Conservation (phyloP, 495 filamentous ascomycete species). For the Hypoxylon intermedium region DNA sequence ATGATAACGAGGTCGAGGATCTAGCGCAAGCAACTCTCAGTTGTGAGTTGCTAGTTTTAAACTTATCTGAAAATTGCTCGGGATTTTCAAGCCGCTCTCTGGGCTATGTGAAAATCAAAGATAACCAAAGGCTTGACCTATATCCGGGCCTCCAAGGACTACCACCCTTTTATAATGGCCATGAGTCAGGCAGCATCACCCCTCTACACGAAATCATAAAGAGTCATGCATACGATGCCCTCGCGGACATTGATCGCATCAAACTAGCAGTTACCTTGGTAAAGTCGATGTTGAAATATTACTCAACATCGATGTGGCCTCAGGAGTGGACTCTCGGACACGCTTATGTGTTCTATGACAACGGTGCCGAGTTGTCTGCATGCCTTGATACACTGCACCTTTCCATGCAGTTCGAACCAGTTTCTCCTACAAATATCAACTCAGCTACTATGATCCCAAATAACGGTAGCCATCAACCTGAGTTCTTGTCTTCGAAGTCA, state of each 20-base stretch:
- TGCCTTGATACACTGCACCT: constrained; percentile 31
- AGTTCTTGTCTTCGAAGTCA: neutral
- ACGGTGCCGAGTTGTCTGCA: constrained; percentile 7
- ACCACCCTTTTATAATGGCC: neutral
- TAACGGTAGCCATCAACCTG: neutral
- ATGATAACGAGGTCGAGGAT: neutral
- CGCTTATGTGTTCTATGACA: constrained; percentile 16
- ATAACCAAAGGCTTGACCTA: neutral
- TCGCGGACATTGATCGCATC: constrained; percentile 1
- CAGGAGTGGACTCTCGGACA: constrained; percentile 22
- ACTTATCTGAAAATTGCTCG: neutral
- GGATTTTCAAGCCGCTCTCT: neutral
- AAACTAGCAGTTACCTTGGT: constrained; percentile 7
- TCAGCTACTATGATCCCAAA: neutral
- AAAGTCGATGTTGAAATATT: constrained; percentile 15
- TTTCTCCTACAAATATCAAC: neutral
- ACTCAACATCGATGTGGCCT: constrained; percentile 20
- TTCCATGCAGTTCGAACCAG: neutral
- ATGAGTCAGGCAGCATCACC: neutral
- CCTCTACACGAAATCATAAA: neutral
- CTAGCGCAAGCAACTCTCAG: neutral
- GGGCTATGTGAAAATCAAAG: constrained; percentile 1
- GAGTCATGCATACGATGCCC: neutral
- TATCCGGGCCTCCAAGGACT: neutral
- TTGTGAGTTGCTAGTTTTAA: neutral